Evolutionary conservation across 495 filamentous ascomycete genomes (phyloP), one percentile per base, ranked within the genome.

Genomic region (Podospora bellae-mahoneyi): DNA sequence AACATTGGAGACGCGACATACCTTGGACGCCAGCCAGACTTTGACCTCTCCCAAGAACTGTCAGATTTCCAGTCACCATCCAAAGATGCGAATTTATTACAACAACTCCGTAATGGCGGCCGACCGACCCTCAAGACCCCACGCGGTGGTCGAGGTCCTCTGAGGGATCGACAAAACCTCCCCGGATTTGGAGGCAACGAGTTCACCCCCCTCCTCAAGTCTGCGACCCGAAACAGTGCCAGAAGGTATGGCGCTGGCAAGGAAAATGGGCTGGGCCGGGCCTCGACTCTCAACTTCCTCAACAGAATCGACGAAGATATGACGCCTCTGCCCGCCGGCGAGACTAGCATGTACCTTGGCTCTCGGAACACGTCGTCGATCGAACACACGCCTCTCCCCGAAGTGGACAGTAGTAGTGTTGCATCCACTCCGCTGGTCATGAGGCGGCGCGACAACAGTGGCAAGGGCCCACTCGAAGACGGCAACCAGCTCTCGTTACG

Each of bases 131-230:
- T 91, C 76, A 84, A 84, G 75, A 94, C 93, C 54, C 92, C 92
- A 55, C 88, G 90, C 68, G 80, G 76, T 18, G 74, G 44, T 79
- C 85, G 76, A 81, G 80, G 88, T 39, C 88, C 90, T 64, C 86
- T 96, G 55, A 86, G 83, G 60, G 86, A 90, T 75, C 84, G 85
- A 69, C 83, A 84, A 71, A 91, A 93, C 85, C 73, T 89, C 79
- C 84, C 86, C 15, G 85, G 84, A 53, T 78, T 86, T 1, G 85
- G 81, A 16, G 89, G 88, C 62, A 86, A 85, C 60, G 96, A 99
- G 69, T 99, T 99, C 75, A 99, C 95, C 2, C 95, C 95, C 0
- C 78, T 99, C 65, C 86, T 99, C 75, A 94, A 93, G 80, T 96
- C 91, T 66, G 93, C 93, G 16, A 92, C 92, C 19, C 88, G 88